Conservation (phyloP, 2,329 filamentous ascomycete genomes). For the Coniochaeta hoffmannii region DNA sequence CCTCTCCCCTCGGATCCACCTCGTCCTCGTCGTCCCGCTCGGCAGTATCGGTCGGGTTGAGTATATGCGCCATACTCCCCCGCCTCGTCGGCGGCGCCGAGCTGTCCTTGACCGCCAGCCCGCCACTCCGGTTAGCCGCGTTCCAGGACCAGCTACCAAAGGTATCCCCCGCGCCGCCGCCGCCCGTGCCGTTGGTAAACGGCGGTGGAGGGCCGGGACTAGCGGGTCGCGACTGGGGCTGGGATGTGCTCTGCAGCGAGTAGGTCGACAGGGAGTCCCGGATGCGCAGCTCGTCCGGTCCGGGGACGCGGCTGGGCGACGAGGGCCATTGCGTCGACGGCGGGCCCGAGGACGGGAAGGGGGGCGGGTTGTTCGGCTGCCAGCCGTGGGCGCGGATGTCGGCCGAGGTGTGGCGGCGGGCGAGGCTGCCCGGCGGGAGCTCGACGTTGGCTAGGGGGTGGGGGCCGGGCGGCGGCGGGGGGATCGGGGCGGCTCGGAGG, state of each 20-base stretch:
- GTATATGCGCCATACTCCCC: conserved; percentile 55
- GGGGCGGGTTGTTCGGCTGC: conserved; percentile 48
- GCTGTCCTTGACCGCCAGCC: conserved; percentile 43
- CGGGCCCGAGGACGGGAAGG: conserved; percentile 58
- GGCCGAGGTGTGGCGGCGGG: conserved; percentile 84
- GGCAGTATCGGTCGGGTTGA: conserved; percentile 51
- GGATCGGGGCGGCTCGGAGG: conserved; percentile 52
- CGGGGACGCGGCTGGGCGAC: conserved; percentile 39
- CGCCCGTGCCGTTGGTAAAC: conserved; percentile 34
- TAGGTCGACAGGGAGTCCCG: conserved; percentile 51
- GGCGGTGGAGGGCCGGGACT: conserved; percentile 40
- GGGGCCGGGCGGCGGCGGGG: conserved; percentile 48
- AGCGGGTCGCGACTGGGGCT: conserved; percentile 44
- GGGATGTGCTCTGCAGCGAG: conserved; percentile 38
- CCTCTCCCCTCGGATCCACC: conserved; percentile 42
- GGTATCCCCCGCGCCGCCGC: conserved; percentile 28
- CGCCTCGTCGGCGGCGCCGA: conserved; percentile 49
- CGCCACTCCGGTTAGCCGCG: conserved; percentile 33
- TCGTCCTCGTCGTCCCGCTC: conserved; percentile 51
- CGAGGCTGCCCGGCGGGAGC: conserved; percentile 60
- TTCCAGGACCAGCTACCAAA: conserved; percentile 53
- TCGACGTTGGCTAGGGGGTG: conserved; percentile 43
- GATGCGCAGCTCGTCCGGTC: conserved; percentile 46
- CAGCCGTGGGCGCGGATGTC: conserved; percentile 88
- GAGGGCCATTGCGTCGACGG: conserved; percentile 45